phyloP scores from a whole-genome alignment of 1,139 yeast species.

The Scheffersomyces quercinus region DNA sequence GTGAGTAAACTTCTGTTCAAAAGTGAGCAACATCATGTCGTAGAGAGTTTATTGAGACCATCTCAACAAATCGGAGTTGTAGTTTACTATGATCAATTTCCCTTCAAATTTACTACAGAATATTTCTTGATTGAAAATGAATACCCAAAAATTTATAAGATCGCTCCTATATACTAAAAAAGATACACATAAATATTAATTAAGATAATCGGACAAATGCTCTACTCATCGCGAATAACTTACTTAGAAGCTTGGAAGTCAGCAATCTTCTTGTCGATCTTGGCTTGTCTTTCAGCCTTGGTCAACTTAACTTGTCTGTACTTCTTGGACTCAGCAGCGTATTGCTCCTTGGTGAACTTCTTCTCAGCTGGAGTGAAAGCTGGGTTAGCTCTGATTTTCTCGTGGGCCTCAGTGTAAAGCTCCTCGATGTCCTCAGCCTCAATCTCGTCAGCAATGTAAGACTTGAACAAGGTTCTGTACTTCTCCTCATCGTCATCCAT shows the following conservation, averaged over 20 bases:
- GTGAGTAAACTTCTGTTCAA: too few relatives aligned
- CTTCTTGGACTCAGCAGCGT: constrained; percentile 95
- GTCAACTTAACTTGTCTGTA: constrained; percentile 87
- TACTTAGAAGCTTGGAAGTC: constrained; percentile 65
- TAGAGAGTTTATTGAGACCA: too few relatives aligned
- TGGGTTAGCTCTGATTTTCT: constrained; percentile 96
- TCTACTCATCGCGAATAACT: constrained; percentile 13
- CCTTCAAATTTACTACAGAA: too few relatives aligned
- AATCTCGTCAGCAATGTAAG: constrained; percentile 94
- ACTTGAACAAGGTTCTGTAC: constrained; percentile 93
- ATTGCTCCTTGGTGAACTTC: constrained; percentile 97
- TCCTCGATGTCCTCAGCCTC: constrained; percentile 98
- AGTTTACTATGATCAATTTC: too few relatives aligned
- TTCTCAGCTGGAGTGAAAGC: constrained; percentile 83
- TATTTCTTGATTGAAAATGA: neutral
- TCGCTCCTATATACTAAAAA: neutral
- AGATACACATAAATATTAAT: neutral
- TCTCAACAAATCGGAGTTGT: too few relatives aligned
- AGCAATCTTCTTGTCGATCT: constrained; percentile 89
- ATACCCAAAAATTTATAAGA: neutral
- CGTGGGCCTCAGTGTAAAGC: constrained; percentile 92
- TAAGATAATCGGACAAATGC: neutral
- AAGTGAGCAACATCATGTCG: too few relatives aligned
- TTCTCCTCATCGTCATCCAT: constrained; percentile 99
- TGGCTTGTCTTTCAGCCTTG: constrained; percentile 87